phyloP scores from a whole-genome alignment of 331 rosid species.

The Arachis monticola region DNA sequence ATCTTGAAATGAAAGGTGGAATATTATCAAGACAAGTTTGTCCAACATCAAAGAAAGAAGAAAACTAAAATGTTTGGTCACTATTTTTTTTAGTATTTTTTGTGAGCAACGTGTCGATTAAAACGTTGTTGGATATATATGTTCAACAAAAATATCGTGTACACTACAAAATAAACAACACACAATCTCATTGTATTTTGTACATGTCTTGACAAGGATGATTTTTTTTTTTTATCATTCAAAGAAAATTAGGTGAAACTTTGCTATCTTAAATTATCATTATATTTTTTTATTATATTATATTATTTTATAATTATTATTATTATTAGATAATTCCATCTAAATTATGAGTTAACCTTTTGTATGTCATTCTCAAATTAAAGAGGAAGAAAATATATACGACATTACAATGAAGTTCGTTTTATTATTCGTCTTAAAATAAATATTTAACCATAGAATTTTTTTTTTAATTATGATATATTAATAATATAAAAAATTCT shows the following conservation, averaged over 20 bases:
- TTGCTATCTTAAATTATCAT: conserved; percentile 6
- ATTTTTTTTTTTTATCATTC: too few relatives aligned
- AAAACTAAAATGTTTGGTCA: conserved; percentile 6
- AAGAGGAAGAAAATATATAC: neutral
- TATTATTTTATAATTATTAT: too few relatives aligned
- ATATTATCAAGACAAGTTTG: conserved; percentile 10
- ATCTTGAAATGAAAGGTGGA: conserved; percentile 3
- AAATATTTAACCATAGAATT: neutral
- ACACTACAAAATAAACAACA: too few relatives aligned
- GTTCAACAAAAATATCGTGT: too few relatives aligned
- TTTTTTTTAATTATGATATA: neutral
- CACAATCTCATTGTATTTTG: too few relatives aligned
- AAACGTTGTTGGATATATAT: too few relatives aligned
- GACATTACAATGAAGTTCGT: too few relatives aligned
- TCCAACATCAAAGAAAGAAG: conserved; percentile 14
- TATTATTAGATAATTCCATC: neutral
- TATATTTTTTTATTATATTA: too few relatives aligned
- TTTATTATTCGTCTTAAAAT: neutral
- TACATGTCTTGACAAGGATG: too few relatives aligned
- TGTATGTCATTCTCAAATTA: neutral
- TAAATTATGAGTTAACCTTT: neutral
- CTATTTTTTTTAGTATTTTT: conserved; percentile 1
- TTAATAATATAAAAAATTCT: too few relatives aligned
- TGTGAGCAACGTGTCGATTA: neutral
- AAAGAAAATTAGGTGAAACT: conserved; percentile 31